Base-by-base conservation (phyloP, 768 basidiomycete genomes). In the Rubroboletus pulcherrimus region DNA sequence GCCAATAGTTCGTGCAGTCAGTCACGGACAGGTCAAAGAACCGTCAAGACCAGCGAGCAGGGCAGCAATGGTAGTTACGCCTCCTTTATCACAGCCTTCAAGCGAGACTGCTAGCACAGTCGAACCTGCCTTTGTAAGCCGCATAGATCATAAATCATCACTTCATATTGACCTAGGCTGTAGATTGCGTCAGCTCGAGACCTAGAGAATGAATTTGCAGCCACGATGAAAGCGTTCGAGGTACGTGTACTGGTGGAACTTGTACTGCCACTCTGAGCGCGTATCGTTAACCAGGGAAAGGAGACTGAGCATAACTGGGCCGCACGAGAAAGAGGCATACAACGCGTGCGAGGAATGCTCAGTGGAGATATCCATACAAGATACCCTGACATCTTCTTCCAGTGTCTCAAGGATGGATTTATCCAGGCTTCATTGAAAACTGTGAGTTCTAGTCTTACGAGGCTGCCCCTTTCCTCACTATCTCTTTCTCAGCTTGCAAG, bases 221-320 rank as follows among this genome's bases (percentile, higher is more conserved):
- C 73, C 10, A 94, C 98, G 88, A 68, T 78, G 19, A 87, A 89
- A 51, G 74, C 79, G 33, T 98, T 97, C 64, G 91, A 92, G 74
- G 92, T 87, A 65, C 48, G 75, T 63, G 30, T n/a, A 9, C 17
- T 37, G 41, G 43, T 49, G 4, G 21, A 48, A 40, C 24, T 17
- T n/a, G 49, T 24, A 26, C 2, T 35, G 14, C 5, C 33, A 10
- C 41, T 42, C 51, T 60, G 49, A 53, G 34, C 53, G 35, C 38
- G 34, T 48, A 14, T 50, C 50, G 15, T 49, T 42, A n/a, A 30
- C 43, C 34, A 93, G 88, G 97, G 96, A n/a, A 96, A 84, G 74
- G 96, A 99, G 74, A 89, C 90, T 1, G 96, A 99, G 68, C 91
- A 95, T 59, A 99, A 99, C 63, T 99, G 96, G 96, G 78, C 82